These are phyloP conservation scores for Arachnopeziza araneosa DNA, from an alignment of 2,329 filamentous ascomycete species.

Conservation along the genomic window DNA sequence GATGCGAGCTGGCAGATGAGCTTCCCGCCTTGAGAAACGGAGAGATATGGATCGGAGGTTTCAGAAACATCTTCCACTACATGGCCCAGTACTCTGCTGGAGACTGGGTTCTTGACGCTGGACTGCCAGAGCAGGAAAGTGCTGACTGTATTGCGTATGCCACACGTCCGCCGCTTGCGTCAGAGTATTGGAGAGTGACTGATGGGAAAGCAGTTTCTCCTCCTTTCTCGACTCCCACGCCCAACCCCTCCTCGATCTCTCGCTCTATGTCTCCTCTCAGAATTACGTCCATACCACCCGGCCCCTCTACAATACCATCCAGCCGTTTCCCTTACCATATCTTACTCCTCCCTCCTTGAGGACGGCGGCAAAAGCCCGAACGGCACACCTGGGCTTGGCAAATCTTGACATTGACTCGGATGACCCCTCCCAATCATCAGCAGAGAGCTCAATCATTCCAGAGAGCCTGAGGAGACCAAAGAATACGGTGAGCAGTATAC, in stretches of 20 bases:
- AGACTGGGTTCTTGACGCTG: conserved; percentile 42
- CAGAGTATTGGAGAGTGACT: neutral
- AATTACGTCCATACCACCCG: conserved; percentile 78
- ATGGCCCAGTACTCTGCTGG: conserved; percentile 38
- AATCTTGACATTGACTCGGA: conserved; percentile 58
- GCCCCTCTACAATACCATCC: conserved; percentile 71
- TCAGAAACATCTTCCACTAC: conserved; percentile 48
- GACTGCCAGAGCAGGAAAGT: conserved; percentile 35
- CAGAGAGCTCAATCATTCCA: conserved; percentile 32
- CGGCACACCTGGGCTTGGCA: conserved; percentile 63
- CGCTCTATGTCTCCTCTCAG: conserved; percentile 81
- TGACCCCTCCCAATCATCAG: conserved; percentile 10
- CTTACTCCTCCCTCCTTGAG: conserved; percentile 71
- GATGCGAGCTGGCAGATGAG: conserved; percentile 38
- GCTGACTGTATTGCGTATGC: conserved; percentile 46
- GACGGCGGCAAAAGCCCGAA: conserved; percentile 62
- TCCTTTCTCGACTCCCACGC: conserved; percentile 71
- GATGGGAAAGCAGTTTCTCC: conserved; percentile 40
- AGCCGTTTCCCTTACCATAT: conserved; percentile 86
- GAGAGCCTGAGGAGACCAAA: conserved; percentile 29
- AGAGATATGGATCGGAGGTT: conserved; percentile 45
- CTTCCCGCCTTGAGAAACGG: conserved; percentile 53
- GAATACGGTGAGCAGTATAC: conserved; percentile 47
- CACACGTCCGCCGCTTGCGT: neutral
- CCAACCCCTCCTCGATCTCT: conserved; percentile 76